Conservation (phyloP, 2,329 filamentous ascomycete species). For the Cercospora canescens region DNA sequence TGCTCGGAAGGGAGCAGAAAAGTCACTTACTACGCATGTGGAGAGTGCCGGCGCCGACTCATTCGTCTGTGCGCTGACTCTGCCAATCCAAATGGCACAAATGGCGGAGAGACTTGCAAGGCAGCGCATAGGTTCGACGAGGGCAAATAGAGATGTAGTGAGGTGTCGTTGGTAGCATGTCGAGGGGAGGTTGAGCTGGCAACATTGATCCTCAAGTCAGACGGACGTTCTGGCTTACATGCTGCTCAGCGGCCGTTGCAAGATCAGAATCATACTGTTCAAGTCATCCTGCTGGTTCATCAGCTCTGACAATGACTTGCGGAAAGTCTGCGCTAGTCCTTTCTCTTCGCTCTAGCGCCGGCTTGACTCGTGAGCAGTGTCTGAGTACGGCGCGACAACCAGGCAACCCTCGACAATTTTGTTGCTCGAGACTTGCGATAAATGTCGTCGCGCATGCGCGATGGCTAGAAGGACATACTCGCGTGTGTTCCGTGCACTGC, state of each 20-base stretch:
- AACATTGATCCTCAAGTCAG: neutral
- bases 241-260: neutral
- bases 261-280: neutral
- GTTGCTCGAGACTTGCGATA: too few species aligned
- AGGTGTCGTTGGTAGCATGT: neutral
- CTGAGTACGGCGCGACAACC: neutral
- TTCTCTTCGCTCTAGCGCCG: neutral
- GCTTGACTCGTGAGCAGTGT: neutral
- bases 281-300: neutral
- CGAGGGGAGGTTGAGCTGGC: neutral
- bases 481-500: too few species aligned
- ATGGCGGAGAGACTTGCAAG: neutral
- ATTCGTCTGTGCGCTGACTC: neutral
- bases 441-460: too few species aligned
- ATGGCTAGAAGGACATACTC: too few species aligned
- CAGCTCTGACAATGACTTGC: neutral
- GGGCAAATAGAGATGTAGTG: neutral
- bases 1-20: neutral
- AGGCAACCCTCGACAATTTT: neutral
- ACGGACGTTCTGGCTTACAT: neutral
- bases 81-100: neutral
- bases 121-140: neutral
- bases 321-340: neutral
- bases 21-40: constrained; percentile 1
- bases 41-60: neutral